phyloP scores from a whole-genome alignment of 768 basidiomycete genomes.

The Auriscalpium orientale region DNA sequence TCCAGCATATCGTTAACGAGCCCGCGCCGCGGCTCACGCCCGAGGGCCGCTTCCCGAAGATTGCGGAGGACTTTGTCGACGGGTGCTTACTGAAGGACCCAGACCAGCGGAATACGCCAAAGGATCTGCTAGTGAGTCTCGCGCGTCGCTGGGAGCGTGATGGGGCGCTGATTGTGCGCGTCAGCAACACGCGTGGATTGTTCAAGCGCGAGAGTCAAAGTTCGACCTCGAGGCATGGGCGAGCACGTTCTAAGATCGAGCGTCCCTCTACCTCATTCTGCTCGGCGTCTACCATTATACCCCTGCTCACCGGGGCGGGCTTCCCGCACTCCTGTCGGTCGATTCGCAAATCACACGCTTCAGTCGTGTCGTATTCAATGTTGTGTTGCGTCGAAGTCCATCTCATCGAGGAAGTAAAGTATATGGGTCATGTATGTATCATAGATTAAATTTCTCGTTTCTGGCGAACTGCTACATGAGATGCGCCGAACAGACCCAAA shows the following conservation, averaged over 20 bases:
- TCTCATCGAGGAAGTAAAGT: no score
- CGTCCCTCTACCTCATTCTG: no score
- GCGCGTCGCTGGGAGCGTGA: neutral
- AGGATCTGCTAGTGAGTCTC: constrained; percentile 68
- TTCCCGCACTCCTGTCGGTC: no score
- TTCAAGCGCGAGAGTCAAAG: constrained; percentile 46
- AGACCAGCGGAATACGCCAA: constrained; percentile 73
- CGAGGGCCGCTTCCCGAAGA: constrained; percentile 61
- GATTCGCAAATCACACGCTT: no score
- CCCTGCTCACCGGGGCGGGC: no score
- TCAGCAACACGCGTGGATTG: constrained; percentile 73
- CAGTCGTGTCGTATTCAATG: no score
- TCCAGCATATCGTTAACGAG: constrained; percentile 98
- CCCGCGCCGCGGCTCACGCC: constrained; percentile 84
- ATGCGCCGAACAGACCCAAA: no score
- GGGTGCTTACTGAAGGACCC: constrained; percentile 90
- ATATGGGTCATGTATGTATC: no score
- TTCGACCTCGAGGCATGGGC: constrained; percentile 80
- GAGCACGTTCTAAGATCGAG: constrained; percentile 47
- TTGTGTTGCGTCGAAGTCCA: no score
- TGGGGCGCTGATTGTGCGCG: neutral
- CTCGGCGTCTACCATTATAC: no score
- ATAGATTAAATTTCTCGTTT: no score
- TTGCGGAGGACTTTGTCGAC: constrained; percentile 82
- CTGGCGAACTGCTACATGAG: no score